Conservation (phyloP, 805 yeast genomes). For the Cyberlindnera maclurae region DNA sequence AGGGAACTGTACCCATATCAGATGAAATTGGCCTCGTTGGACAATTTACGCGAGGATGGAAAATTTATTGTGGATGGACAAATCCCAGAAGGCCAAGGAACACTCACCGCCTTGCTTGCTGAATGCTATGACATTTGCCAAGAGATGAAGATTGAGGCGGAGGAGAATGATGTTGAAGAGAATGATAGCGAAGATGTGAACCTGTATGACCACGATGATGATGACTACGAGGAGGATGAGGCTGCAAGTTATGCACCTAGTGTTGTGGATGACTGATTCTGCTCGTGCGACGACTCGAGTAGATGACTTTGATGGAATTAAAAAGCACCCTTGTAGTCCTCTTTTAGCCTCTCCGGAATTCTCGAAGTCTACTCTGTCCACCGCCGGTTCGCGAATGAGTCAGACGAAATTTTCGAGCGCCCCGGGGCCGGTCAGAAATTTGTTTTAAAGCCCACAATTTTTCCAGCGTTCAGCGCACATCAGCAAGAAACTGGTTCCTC, state of each 20-base stretch:
- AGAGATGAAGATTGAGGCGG: conserved; percentile 81
- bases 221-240: conserved; percentile 30
- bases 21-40: conserved; percentile 85
- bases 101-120: conserved; percentile 82
- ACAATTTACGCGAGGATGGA: conserved; percentile 82
- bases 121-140: conserved; percentile 93
- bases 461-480: too few species aligned
- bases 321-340: too few species aligned
- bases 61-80: conserved; percentile 82
- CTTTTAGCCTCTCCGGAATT: too few species aligned
- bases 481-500: neutral
- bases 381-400: too few species aligned
- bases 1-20: conserved; percentile 95
- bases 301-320: too few species aligned
- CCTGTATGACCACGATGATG: conserved; percentile 19
- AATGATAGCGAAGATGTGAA: conserved; percentile 12
- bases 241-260: conserved; percentile 24
- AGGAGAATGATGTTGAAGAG: conserved; percentile 28
- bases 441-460: neutral
- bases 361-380: too few species aligned
- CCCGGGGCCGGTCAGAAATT: neutral
- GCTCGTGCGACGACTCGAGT: too few species aligned
- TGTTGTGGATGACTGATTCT: conserved; percentile 8
- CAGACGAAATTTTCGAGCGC: neutral
- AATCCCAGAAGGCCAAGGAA: conserved; percentile 97